Base-by-base conservation (phyloP, 2,329 filamentous ascomycete genomes). In the Parascedosporium putredinis region DNA sequence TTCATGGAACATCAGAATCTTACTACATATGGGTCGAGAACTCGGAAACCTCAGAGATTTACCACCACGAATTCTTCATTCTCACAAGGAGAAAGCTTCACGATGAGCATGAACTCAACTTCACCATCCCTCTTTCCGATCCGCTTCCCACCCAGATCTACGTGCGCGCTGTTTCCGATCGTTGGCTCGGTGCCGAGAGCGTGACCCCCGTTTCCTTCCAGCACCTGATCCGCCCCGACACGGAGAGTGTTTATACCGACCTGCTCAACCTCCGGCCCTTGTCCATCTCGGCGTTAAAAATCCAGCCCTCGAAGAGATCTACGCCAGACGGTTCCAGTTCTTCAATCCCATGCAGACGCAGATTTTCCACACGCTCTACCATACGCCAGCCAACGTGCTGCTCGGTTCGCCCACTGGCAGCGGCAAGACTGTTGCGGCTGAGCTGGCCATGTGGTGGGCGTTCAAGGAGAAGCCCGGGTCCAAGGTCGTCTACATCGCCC, bases 311-410 rank as follows among this genome's bases (percentile, higher is more conserved):
- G 91, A 98, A 63, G 88, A 93, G 53, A 78, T 98, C 1, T 98
- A 98, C 60, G 82, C 76, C 0, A 74, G 91, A 62, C 80, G 89
- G 27, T 98, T 98, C 65, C 84, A 93, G 55, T 98, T 84, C 67
- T 98, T 98, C 75, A 98, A 98, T 62, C 93, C 93, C 0, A 97
- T 98, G 94, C 93, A 98, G 66, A 97, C 93, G 0, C 93, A 98
- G 61, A 88, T 98, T 47, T 98, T 98, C 67, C 93, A 98, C 60
- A 91, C 88, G 12, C 77, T 98, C 29, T 98, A 98, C 57, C 85
- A 97, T 62, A 96, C 93, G 0, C 68, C 86, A 6, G 84, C 87
- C 43, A 98, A 98, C 61, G 90, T 98, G 4, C 76, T 98, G 3
- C 77, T 98, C 7, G 93, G 94, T 6, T 97, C 93, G 2, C 94